A percentile compares a stretch with the other conserved stretches of the same genome.
These are phyloP conservation scores for Fusarium chlamydosporum DNA, from an alignment of 2,329 filamentous ascomycete species.

Conservation along the genomic window DNA sequence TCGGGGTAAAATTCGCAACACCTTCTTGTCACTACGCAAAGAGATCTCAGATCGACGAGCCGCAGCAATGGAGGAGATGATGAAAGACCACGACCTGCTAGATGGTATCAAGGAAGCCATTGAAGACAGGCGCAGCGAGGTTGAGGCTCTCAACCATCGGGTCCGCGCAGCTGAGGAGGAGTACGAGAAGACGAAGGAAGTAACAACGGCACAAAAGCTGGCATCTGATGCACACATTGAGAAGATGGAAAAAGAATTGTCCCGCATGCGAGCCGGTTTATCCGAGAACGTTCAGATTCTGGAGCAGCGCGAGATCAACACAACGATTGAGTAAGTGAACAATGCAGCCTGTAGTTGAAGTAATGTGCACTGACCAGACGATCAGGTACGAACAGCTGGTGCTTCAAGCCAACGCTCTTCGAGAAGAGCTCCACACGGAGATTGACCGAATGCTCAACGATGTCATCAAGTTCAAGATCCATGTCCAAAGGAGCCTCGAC, in stretches of 20 bases:
- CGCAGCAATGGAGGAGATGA: conserved; percentile 86
- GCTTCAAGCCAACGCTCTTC: conserved; percentile 83
- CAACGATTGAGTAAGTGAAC: conserved; percentile 87
- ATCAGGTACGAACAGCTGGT: conserved; percentile 89
- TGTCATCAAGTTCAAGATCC: conserved; percentile 98
- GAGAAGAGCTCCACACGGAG: conserved; percentile 98
- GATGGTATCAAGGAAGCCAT: conserved; percentile 97
- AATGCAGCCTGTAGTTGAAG: background rate
- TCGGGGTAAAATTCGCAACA: conserved; percentile 83
- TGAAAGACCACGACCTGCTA: conserved; percentile 93
- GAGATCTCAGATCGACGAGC: conserved; percentile 92
- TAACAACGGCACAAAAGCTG: conserved; percentile 87
- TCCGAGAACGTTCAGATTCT: conserved; percentile 90
- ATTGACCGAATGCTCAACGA: conserved; percentile 97
- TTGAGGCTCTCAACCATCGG: conserved; percentile 90
- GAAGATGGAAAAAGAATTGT: conserved; percentile 98
- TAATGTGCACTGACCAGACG: conserved; percentile 21
- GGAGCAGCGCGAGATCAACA: conserved; percentile 96
- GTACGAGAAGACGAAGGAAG: conserved; percentile 92
- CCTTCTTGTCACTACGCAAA: conserved; percentile 83
- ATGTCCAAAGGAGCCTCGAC: conserved; percentile 91
- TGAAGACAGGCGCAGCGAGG: conserved; percentile 93
- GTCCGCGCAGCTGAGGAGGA: conserved; percentile 91
- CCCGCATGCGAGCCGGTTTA: conserved; percentile 87
- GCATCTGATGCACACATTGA: conserved; percentile 94